These are phyloP conservation scores for Conringia planisiliqua DNA, from an alignment of 345 rosid genomes.

Conservation along the genomic window DNA sequence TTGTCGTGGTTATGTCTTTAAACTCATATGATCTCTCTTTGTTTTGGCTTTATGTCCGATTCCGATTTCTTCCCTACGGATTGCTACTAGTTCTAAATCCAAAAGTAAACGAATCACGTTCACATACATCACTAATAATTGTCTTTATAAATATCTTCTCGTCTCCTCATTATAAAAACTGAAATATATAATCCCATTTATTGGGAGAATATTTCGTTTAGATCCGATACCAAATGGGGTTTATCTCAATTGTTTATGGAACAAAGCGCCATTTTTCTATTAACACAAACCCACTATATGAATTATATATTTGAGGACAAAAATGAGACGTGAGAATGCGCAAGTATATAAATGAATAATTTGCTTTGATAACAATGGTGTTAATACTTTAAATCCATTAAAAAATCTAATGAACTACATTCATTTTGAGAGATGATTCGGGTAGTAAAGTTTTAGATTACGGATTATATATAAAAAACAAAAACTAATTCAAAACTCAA, in stretches of 20 bases:
- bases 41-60: slow-evolving; percentile 24
- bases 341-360: background rate
- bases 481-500: background rate
- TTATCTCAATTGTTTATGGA: background rate
- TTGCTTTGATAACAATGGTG: background rate
- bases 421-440: too few species aligned
- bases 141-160: slow-evolving; percentile 17
- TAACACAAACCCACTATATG: background rate
- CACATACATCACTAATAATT: slow-evolving; percentile 19
- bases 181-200: background rate
- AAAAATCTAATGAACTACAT: background rate
- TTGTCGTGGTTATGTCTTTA: slow-evolving; percentile 22
- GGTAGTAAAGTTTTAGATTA: fast-evolving
- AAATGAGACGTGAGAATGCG: background rate
- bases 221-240: slow-evolving; percentile 8
- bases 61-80: background rate
- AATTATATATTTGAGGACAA: background rate
- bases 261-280: background rate
- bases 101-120: slow-evolving; percentile 12
- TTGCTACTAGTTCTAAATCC: background rate
- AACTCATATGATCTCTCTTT: slow-evolving; percentile 15
- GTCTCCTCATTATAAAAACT: background rate
- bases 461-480: too few species aligned
- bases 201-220: slow-evolving; percentile 16
- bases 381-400: too few species aligned